Conservation (phyloP, 345 rosid species). For the Corchorus olitorius region DNA sequence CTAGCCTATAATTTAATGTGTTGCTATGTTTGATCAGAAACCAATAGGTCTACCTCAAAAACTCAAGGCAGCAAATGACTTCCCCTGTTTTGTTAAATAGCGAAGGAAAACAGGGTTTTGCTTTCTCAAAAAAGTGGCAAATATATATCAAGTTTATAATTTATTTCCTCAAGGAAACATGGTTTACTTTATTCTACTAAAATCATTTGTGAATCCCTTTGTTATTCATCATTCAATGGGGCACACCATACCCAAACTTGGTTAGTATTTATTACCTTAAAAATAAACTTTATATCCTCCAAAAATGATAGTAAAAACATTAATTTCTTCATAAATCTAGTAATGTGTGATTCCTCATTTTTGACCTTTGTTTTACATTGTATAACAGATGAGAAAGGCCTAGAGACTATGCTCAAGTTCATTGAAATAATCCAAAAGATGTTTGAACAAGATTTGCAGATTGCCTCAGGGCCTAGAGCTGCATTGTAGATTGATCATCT, state of each 20-base stretch:
- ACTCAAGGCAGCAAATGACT: too few relatives aligned
- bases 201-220: conserved; percentile 29
- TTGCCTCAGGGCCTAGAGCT: conserved; percentile 5
- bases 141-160: too few relatives aligned
- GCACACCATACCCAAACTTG: conserved; percentile 30
- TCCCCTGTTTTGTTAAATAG: too few relatives aligned
- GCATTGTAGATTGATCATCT: conserved; percentile 15
- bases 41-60: too few relatives aligned
- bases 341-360: background rate
- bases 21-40: too few relatives aligned
- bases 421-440: background rate
- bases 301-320: too few relatives aligned
- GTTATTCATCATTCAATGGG: conserved; percentile 26
- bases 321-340: too few relatives aligned
- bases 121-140: too few relatives aligned
- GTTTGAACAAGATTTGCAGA: conserved; percentile 7
- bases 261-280: background rate
- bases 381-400: conserved; percentile 13
- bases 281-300: background rate
- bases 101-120: too few relatives aligned
- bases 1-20: too few relatives aligned
- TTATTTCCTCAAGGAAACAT: conserved; percentile 27
- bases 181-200: background rate
- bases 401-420: background rate
- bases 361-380: background rate